Base-by-base conservation (phyloP, 2,329 filamentous ascomycete genomes). In the Diplodia sapinea region DNA sequence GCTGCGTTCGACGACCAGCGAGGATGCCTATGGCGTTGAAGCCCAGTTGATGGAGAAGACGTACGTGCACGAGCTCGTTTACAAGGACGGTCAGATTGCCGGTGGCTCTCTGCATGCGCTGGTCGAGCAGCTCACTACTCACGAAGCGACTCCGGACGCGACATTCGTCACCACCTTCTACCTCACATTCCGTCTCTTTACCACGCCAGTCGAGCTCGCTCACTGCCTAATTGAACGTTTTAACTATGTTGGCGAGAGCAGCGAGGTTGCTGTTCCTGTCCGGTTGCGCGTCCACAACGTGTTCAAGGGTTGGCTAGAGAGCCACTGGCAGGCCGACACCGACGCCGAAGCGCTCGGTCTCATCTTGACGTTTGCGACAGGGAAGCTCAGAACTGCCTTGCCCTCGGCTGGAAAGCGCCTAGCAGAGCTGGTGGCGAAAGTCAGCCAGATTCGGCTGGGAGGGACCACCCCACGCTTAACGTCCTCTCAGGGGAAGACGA, bases 231-330 rank as follows among this genome's bases (percentile, higher is more conserved):
- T 96, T 65, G 91, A 95, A 68, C 89, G 96, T 36, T 99, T 96
- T 77, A 92, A 97, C 68, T 97, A 97, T 73, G 91, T 97, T 47
- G 91, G 88, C 13, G 91, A 95, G 69, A 91, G 89, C 57, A 87
- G 89, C 26, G 86, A 89, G 68, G 87, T 94, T 70, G 89, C 93
- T 26, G 87, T 85, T 2, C 92, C 94, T 0, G 94, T 98, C 26
- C 89, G 94, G 62, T 83, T 99, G 57, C 88, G 95, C 63, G 93
- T 98, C 1, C 98, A 96, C 82, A 98, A 99, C 76, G 90, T 93
- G 67, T 93, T 99, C 84, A 99, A 99, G 79, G 91, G 92, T 51
- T 99, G 95, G 95, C 83, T 99, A 23, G 95, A 98, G 81, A 95
- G 91, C 7, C 93, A 99, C 79, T 99, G 95, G 94, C 88, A 91